Percentiles rank a stretch among this genome's conserved stretches.
Evolutionary conservation across 768 basidiomycete species (phyloP).

Genomic region (Leccinum fibrillosum): DNA sequence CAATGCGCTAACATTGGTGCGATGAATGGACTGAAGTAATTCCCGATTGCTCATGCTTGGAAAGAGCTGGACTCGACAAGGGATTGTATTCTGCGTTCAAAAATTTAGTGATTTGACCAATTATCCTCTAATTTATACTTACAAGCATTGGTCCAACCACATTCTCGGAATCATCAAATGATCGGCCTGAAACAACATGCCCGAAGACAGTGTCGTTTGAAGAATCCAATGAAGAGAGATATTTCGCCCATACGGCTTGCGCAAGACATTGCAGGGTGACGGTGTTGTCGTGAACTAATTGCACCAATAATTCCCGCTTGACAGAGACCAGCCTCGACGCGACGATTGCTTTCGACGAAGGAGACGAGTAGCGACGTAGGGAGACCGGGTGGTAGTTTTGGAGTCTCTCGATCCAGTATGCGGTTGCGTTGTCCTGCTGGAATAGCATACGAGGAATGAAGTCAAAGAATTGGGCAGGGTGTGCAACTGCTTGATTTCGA

Average conservation of each 20-base stretch:
- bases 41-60: slow-evolving; percentile 27
- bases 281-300: slow-evolving; percentile 18
- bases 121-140: slow-evolving; percentile 10
- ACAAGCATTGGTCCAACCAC: slow-evolving; percentile 48
- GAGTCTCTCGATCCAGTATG: slow-evolving; percentile 37
- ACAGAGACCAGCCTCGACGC: slow-evolving; percentile 14
- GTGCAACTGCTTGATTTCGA: slow-evolving; percentile 8
- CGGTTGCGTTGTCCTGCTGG: slow-evolving; percentile 37
- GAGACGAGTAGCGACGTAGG: slow-evolving; percentile 18
- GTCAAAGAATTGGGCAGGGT: slow-evolving; percentile 34
- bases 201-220: slow-evolving; percentile 43
- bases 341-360: slow-evolving; percentile 2
- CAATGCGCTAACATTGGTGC: slow-evolving; percentile 36
- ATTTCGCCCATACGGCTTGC: slow-evolving; percentile 32
- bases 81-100: slow-evolving; percentile 41
- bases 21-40: slow-evolving; percentile 37
- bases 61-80: slow-evolving; percentile 38
- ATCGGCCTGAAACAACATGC: slow-evolving; percentile 44
- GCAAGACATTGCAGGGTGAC: slow-evolving; percentile 37
- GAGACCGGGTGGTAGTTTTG: slow-evolving; percentile 18
- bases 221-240: slow-evolving; percentile 18
- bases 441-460: slow-evolving; percentile 36
- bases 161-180: slow-evolving; percentile 37
- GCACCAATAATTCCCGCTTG: slow-evolving; percentile 3
- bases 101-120: not conserved